Evolutionary conservation across 805 yeast species (phyloP), one percentile per base, ranked within the genome.

Genomic region (Phaffomyces opuntiae): DNA sequence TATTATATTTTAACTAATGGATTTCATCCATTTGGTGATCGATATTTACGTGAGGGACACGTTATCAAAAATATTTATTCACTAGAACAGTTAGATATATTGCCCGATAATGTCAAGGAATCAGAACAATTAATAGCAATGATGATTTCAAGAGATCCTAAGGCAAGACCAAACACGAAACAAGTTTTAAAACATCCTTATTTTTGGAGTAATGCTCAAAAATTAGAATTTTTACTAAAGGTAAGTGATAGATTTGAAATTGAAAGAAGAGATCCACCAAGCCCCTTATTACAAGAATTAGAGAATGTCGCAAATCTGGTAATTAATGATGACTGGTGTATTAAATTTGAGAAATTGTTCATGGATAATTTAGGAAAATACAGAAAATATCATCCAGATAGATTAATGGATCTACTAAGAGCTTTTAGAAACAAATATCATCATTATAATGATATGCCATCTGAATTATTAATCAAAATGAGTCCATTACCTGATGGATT

Each of bases 401-500:
- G 81, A 55, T 65, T 93, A 39, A 79, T 89, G 81, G 99, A 93
- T 62, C 66, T 93, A 43, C 65, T 93, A 48, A 71, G 99, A 48
- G 96, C 96, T 0, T 64, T 93, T 54, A 74, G 99, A 56, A 93
- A 93, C 67, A 93, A 93, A 63, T 83, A 87, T 58, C 98, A 93
- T 63, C 99, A 93, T 63, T 91, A 76, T 63, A 88, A 88, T 65
- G 99, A 93, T 62, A 67, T 90, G 59, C 96, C 96, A 1, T 72
- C 66, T 9, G 75, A 69, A 13, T 70, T 93, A 47, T 80, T 78
- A 43, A 61, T 59, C 14, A 72, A 77, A 42, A 83, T 93, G 78
- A 83, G 87, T 17, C 83, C 91, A 0, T 65, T 88, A 26, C 96
- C 97, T 0, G 78, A 79, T 42, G 96, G 95, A 0, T 93, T 87